A percentile compares a stretch with the other conserved stretches of the same genome.
phyloP scores from a whole-genome alignment of 148 eudicot genomes.

The Chenopodium quinoa region DNA sequence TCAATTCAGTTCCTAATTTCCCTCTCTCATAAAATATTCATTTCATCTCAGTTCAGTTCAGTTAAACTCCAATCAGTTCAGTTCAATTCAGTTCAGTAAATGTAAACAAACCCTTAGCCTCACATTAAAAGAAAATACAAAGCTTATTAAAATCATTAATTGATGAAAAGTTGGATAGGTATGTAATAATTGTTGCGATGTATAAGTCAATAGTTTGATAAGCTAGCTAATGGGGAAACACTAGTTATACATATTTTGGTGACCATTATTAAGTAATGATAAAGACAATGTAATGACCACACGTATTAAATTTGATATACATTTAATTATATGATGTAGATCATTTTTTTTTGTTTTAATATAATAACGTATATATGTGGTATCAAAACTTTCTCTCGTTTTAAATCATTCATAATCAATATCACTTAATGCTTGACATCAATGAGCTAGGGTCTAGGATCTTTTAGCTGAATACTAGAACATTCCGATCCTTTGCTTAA shows the following conservation, averaged over 20 bases:
- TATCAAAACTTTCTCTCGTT: background rate
- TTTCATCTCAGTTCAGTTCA: no score
- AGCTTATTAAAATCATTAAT: background rate
- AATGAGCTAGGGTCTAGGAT: slow-evolving; percentile 1
- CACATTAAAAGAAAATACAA: background rate
- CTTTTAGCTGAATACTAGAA: background rate
- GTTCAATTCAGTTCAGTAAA: no score
- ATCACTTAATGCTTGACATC: slow-evolving; percentile 1
- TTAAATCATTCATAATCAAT: background rate
- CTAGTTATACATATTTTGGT: background rate
- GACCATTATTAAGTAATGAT: slow-evolving; percentile 8
- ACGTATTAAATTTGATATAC: background rate
- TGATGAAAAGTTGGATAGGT: background rate
- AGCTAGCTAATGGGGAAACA: background rate
- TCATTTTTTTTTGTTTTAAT: background rate
- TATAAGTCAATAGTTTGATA: background rate
- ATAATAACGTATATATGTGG: background rate
- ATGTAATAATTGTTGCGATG: background rate
- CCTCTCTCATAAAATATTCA: no score
- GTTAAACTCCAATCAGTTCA: no score
- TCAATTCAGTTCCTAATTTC: no score
- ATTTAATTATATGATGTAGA: background rate
- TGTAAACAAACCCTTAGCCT: background rate
- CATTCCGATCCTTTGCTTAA: background rate
- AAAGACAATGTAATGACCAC: background rate